Evolutionary conservation across 257 asterid species (phyloP).

Genomic region (Anisodus acutangulus): DNA sequence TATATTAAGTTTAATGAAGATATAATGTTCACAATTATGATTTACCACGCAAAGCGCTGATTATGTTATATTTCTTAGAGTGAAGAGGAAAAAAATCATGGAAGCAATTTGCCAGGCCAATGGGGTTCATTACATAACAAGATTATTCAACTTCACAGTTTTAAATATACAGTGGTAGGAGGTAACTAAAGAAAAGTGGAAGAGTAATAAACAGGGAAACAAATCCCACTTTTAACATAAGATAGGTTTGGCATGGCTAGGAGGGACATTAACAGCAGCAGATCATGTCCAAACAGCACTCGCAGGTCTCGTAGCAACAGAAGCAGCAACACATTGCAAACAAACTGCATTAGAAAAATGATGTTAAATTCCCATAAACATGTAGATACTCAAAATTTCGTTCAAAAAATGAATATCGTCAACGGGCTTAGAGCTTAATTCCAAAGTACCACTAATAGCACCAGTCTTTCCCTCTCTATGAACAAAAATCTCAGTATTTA

Average conservation of each 20-base stretch:
- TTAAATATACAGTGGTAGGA: neutral
- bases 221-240: neutral
- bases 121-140: neutral
- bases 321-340: slow-evolving; percentile 47
- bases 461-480: too few species aligned
- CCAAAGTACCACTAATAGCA: too few species aligned
- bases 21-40: neutral
- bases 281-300: slow-evolving; percentile 43
- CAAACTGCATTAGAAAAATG: slow-evolving; percentile 31
- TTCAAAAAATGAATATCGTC: too few species aligned
- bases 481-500: too few species aligned
- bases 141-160: slow-evolving; percentile 20
- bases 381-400: neutral
- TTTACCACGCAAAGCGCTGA: neutral
- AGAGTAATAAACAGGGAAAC: neutral
- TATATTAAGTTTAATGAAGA: neutral
- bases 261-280: slow-evolving; percentile 38
- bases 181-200: neutral
- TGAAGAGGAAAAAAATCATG: neutral
- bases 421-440: too few species aligned
- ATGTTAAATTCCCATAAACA: neutral
- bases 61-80: neutral
- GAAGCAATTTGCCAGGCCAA: neutral
- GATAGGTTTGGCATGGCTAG: neutral
- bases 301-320: slow-evolving; percentile 50